phyloP scores from a whole-genome alignment of 2,329 filamentous ascomycete genomes.

The Plectosphaerella plurivora region DNA sequence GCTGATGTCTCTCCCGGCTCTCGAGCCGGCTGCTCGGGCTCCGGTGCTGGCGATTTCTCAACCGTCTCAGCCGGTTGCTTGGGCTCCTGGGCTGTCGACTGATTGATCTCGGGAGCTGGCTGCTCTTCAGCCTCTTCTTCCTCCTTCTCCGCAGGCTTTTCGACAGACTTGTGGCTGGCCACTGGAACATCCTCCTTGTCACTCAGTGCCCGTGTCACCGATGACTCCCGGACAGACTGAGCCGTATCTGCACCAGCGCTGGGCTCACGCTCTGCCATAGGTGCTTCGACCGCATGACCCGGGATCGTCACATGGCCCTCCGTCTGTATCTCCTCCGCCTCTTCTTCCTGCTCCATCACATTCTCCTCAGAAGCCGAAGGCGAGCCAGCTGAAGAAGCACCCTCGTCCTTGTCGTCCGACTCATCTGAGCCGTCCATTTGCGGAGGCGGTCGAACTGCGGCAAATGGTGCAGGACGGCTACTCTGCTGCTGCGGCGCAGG shows the following conservation, averaged over 20 bases:
- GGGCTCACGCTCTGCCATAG: not conserved
- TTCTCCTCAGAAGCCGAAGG: constrained; percentile 1
- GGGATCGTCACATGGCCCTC: not conserved
- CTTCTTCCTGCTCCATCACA: constrained; percentile 1
- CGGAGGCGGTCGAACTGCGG: not conserved
- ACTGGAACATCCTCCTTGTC: too few relatives aligned
- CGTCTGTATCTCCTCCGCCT: constrained; percentile 4
- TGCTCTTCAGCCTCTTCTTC: not conserved
- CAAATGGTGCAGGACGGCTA: not conserved
- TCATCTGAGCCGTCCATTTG: constrained; percentile 8
- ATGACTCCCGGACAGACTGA: not conserved
- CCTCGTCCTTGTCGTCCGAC: not conserved
- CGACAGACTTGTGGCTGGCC: too few relatives aligned
- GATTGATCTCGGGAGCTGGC: constrained; percentile 1
- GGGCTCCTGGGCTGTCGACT: not conserved
- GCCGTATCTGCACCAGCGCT: not conserved
- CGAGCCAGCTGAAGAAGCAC: too few relatives aligned
- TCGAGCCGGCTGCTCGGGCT: too few relatives aligned
- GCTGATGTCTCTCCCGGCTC: not conserved
- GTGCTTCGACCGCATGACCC: not conserved
- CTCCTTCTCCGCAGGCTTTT: too few relatives aligned
- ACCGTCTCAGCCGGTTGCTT: not conserved
- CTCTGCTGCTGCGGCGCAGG: not conserved
- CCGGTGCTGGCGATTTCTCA: too few relatives aligned
- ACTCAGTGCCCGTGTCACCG: too few relatives aligned